Evolutionary conservation across 2,329 filamentous ascomycete species (phyloP).

Genomic region (Ophiocordyceps camponoti-leonardi): DNA sequence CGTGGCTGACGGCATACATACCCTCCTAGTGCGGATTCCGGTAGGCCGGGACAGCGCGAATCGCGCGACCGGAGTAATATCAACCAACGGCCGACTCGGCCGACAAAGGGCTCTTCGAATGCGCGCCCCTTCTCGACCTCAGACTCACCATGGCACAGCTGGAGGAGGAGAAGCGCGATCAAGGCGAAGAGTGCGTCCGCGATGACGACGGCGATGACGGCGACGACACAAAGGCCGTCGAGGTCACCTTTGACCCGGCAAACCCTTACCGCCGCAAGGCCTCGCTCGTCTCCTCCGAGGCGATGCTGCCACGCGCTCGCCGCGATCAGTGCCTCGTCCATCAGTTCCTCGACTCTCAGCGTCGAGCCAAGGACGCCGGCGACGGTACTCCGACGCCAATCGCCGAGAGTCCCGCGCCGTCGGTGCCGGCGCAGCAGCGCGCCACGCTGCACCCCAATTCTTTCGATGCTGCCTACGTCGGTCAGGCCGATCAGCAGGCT

Average conservation of each 20-base stretch:
- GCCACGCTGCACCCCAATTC: constrained; percentile 21
- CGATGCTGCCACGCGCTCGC: constrained; percentile 16
- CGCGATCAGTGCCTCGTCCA: constrained; percentile 46
- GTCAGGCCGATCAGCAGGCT: constrained; percentile 37
- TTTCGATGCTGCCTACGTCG: constrained; percentile 23
- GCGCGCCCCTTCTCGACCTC: not conserved
- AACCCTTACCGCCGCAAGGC: constrained; percentile 49
- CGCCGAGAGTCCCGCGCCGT: not conserved
- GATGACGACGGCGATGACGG: constrained; percentile 3
- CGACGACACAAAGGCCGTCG: constrained; percentile 25
- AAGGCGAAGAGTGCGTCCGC: not conserved
- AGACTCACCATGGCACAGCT: not conserved
- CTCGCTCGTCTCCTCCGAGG: constrained; percentile 39
- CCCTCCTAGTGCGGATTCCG: no score
- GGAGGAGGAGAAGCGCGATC: not conserved
- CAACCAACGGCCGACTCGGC: not conserved
- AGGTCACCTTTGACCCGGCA: constrained; percentile 45
- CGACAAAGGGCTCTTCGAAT: not conserved
- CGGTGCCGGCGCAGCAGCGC: constrained; percentile 6
- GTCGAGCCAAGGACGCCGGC: constrained; percentile 13
- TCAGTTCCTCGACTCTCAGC: constrained; percentile 43
- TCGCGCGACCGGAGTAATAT: no score
- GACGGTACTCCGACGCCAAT: constrained; percentile 7
- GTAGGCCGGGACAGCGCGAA: no score
- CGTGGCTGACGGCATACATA: no score